Conservation (phyloP, 768 basidiomycete species). For the Collybia nuda region DNA sequence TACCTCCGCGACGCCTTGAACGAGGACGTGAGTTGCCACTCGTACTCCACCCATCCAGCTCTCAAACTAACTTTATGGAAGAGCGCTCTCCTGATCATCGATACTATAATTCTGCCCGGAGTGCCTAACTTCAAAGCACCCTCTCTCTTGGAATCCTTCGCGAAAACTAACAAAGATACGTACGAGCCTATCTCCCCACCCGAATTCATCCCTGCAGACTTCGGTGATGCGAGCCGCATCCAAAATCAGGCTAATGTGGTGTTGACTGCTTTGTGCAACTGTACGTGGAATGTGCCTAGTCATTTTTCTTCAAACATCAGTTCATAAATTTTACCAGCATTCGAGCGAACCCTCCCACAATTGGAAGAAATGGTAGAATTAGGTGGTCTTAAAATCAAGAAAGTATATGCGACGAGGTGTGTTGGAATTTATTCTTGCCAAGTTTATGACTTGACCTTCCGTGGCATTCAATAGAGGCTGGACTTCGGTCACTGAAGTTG, state of each 20-base stretch:
- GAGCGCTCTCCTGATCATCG: slow-evolving; percentile 36
- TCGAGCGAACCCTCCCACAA: slow-evolving; percentile 34
- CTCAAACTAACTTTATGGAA: slow-evolving; percentile 7
- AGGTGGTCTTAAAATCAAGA: slow-evolving; percentile 34
- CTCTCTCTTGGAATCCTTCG: slow-evolving; percentile 25
- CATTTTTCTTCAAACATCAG: background rate
- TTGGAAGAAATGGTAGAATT: slow-evolving; percentile 35
- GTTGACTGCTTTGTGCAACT: slow-evolving; percentile 32
- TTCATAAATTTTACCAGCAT: slow-evolving; percentile 19
- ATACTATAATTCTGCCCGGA: slow-evolving; percentile 32
- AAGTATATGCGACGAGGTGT: slow-evolving; percentile 34
- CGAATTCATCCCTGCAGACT: slow-evolving; percentile 33
- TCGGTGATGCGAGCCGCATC: slow-evolving; percentile 34
- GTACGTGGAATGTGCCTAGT: slow-evolving; percentile 16
- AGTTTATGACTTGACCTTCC: background rate
- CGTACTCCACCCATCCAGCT: background rate
- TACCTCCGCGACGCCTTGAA: slow-evolving; percentile 33
- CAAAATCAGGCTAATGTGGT: slow-evolving; percentile 36
- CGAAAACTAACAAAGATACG: slow-evolving; percentile 21
- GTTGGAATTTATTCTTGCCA: slow-evolving; percentile 3
- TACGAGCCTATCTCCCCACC: slow-evolving; percentile 35
- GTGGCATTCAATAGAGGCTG: slow-evolving; percentile 25
- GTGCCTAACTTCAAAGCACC: slow-evolving; percentile 26
- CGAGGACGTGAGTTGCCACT: slow-evolving; percentile 27
- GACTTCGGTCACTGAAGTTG: slow-evolving; percentile 37